A percentile compares a stretch with the other conserved stretches of the same genome.
phyloP scores from a whole-genome alignment of 306 rosid species.

The Lupinus albus region DNA sequence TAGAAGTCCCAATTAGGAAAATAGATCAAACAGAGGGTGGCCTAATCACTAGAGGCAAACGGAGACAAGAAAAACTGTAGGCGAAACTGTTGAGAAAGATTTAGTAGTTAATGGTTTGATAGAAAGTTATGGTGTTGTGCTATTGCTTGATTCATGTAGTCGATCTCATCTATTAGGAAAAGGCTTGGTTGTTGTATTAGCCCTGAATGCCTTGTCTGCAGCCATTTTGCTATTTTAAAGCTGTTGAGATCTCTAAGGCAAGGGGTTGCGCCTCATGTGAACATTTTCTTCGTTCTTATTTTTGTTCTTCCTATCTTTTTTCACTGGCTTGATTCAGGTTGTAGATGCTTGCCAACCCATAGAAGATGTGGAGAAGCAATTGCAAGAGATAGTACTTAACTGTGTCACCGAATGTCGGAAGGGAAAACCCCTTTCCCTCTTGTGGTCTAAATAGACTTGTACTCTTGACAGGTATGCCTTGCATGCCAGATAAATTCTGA shows the following conservation, averaged over 20 bases:
- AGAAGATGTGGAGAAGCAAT: constrained; percentile 75
- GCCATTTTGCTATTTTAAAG: constrained; percentile 26
- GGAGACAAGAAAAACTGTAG: too few species aligned
- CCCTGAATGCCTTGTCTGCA: background rate
- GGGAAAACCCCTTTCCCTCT: constrained; percentile 65
- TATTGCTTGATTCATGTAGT: too few species aligned
- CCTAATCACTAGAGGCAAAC: too few species aligned
- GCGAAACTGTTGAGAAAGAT: too few species aligned
- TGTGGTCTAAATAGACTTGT: constrained; percentile 53
- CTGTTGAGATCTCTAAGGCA: background rate
- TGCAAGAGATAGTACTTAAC: constrained; percentile 58
- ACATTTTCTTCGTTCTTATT: background rate
- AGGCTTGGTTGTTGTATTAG: background rate
- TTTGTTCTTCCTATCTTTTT: constrained; percentile 1
- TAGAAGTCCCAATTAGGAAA: too few species aligned
- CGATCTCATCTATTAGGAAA: too few species aligned
- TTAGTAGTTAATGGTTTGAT: too few species aligned
- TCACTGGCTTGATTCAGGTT: constrained; percentile 54
- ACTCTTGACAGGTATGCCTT: constrained; percentile 20
- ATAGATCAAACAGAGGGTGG: too few species aligned
- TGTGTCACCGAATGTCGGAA: constrained; percentile 59
- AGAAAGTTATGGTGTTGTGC: too few species aligned
- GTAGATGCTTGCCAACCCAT: constrained; percentile 74
- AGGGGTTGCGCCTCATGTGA: constrained; percentile 20
- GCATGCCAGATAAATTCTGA: background rate